Base-by-base conservation (phyloP, 169 alveolate species). In the Plasmodium vivax region DNA sequence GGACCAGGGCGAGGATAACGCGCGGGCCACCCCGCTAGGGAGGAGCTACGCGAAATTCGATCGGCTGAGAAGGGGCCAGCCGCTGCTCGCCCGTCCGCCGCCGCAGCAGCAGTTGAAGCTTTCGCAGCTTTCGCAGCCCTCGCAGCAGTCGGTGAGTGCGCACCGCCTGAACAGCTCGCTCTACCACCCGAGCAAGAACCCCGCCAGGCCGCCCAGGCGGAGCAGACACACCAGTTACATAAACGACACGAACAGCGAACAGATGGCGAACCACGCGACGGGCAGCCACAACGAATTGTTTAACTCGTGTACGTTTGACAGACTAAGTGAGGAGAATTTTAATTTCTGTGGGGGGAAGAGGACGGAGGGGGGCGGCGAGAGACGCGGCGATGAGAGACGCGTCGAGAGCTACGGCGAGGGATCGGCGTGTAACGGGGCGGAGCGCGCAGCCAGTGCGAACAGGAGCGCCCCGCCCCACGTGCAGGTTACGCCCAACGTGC, bases 241-340 rank as follows among this genome's bases (percentile, higher is more conserved):
- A 88, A 81, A 58, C 3, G 94, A 88, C 47, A 88, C 94, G 10
- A 79, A 80, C 34, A 88, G 94, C 83, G 94, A 88, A 56, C 58
- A 80, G 82, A 77, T 85, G 83, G 41, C 56, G 73, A 87, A 87
- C 51, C 34, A 47, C 45, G 16, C 72, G 73, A 73, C 12, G 75
- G 36, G 77, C 36, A 85, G 62, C 19, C 80, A 88, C 36, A 88
- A 47, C 47, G 94, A 88, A 34, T 9, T 79, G 32, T 79, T 80
- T 19, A 71, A 88, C 23, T 19, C 90, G 10, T 58, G 88, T 62
- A 38, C 75, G 19, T 12, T 68, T 34, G 94, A 88, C 9, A 14
- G 71, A 38, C 54, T 73, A 19, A 88, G 90, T 81, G 94, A 88
- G 51, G 91, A 88, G 36, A 85, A 85, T 74, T 85, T 73, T 85